These are phyloP conservation scores for Scutellaria barbata DNA, from an alignment of 257 asterid species.

Conservation along the genomic window DNA sequence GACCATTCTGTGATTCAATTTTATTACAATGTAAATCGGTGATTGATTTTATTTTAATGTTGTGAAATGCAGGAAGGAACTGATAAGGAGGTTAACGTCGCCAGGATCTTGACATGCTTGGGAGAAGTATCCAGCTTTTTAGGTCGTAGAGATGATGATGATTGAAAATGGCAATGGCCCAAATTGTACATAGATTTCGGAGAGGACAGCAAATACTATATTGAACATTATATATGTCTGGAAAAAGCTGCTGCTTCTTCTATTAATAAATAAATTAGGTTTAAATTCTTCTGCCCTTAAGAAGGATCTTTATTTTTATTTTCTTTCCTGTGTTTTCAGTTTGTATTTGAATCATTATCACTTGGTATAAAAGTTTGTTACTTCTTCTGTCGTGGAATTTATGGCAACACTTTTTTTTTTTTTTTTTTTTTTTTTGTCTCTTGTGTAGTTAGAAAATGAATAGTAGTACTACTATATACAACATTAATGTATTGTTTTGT, in stretches of 20 bases:
- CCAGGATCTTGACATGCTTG: not conserved
- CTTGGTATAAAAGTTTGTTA: not conserved
- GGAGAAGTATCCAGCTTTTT: not conserved
- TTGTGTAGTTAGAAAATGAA: no score
- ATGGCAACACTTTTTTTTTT: no score
- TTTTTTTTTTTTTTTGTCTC: no score
- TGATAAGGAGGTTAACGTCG: slow-evolving; percentile 52
- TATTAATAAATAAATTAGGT: not conserved
- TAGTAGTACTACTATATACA: no score
- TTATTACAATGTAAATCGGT: no score
- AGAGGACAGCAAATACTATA: not conserved
- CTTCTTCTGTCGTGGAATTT: no score
- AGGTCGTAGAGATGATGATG: not conserved
- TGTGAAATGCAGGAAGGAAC: slow-evolving; percentile 56
- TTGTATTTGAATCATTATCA: not conserved
- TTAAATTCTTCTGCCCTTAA: not conserved
- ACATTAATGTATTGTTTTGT: no score
- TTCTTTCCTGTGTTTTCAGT: not conserved
- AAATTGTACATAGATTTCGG: slow-evolving; percentile 32
- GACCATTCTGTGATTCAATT: no score
- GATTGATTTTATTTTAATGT: no score
- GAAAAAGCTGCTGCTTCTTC: not conserved
- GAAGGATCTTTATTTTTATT: not conserved
- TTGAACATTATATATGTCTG: no score
- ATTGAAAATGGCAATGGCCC: slow-evolving; percentile 12